Evolutionary conservation across 495 filamentous ascomycete species (phyloP), one percentile per base, ranked within the genome.

Genomic region (Aspergillus avenaceus): DNA sequence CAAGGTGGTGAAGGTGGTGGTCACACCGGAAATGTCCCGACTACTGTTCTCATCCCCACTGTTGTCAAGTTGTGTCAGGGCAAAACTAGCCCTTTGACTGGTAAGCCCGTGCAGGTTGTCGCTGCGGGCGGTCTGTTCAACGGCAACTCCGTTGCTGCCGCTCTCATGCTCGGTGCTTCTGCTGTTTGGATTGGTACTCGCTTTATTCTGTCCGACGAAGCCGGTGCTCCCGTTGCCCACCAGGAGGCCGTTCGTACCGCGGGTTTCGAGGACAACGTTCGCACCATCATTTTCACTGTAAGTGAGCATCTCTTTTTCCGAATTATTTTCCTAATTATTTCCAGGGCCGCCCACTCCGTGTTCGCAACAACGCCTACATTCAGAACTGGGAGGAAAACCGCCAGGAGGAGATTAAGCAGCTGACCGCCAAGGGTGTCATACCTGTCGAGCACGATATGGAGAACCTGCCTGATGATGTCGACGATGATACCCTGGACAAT

Each of bases 161-260:
- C 91, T 32, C 78, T 98, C 27, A 95, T 95, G 85, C 83, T 97
- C 60, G 93, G 93, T 53, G 93, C 93, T 49, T 79, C 78, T 49
- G 93, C 82, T 53, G 93, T 98, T 45, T 98, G 93, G 93, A 86
- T 98, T 52, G 93, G 93, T 53, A 98, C 93, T 43, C 81, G 95
- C 46, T 98, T 98, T 75, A 87, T 98, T 50, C 80, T 98, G 48
- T 79, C 81, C 47, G 90, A 97, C 40, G 93, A 98, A 75, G 93
- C 93, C 32, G 90, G 93, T 62, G 93, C 93, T 14, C 86, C 93
- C 25, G 83, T 88, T 69, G 86, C 90, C 26, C 93, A 98, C 76
- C 93, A 98, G 74, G 95, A 98, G 76, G 90, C 93, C 45, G 93
- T 98, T 44, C 81, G 85, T 62, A 97, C 93, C 28, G 80, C 91